A percentile compares a stretch with the other conserved stretches of the same genome.
These are phyloP conservation scores for Amborella trichopoda DNA, from an alignment of 164 flowering plant genomes.

Conservation along the genomic window DNA sequence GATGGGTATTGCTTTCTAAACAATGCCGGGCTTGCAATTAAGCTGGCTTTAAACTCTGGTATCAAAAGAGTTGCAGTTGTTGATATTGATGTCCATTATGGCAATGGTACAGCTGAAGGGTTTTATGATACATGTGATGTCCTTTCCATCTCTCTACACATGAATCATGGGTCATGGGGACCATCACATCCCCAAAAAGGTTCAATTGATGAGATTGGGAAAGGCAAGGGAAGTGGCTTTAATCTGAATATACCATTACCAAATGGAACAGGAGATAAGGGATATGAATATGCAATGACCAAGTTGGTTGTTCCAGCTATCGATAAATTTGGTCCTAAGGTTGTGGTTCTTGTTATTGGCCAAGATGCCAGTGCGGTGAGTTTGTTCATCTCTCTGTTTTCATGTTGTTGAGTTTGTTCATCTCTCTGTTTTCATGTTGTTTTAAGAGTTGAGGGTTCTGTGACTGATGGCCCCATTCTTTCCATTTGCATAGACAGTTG, in stretches of 20 bases:
- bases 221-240: slow-evolving; percentile 68
- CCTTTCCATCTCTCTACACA: slow-evolving; percentile 84
- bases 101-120: slow-evolving; percentile 94
- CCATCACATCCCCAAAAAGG: slow-evolving; percentile 89
- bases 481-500: too few species aligned
- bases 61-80: slow-evolving; percentile 57
- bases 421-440: too few species aligned
- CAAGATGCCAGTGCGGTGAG: slow-evolving; percentile 97
- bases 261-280: slow-evolving; percentile 81
- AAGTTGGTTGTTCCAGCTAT: slow-evolving; percentile 77
- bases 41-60: slow-evolving; percentile 55
- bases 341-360: slow-evolving; percentile 71
- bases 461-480: too few species aligned
- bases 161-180: slow-evolving; percentile 99
- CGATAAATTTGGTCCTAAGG: slow-evolving; percentile 44
- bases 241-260: slow-evolving; percentile 83
- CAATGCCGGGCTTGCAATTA: slow-evolving; percentile 86
- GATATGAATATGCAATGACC: slow-evolving; percentile 55
- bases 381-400: too few species aligned
- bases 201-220: slow-evolving; percentile 70
- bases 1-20: slow-evolving; percentile 96
- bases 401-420: too few species aligned
- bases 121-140: slow-evolving; percentile 59
- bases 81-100: slow-evolving; percentile 94
- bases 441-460: too few species aligned